A percentile compares a stretch with the other conserved stretches of the same genome.
Conservation (phyloP, 2,329 filamentous ascomycete species). For the Cercospora zeae-maydis region DNA sequence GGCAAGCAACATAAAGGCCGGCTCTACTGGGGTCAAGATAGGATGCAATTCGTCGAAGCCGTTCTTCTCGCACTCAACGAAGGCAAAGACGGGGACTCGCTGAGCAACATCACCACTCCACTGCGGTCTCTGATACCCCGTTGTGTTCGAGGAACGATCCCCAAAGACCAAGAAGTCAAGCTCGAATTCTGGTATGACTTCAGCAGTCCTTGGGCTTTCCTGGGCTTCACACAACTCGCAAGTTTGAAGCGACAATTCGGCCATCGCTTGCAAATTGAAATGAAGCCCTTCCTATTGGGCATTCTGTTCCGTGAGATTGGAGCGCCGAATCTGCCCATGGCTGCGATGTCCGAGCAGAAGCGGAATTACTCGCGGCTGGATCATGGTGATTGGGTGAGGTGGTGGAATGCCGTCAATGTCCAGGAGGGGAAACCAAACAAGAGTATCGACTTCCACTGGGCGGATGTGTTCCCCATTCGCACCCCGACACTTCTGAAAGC, state of each 20-base stretch:
- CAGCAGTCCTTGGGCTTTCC: constrained; percentile 24
- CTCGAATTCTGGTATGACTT: constrained; percentile 29
- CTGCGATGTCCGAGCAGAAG: constrained; percentile 24
- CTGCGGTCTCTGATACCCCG: constrained; percentile 15
- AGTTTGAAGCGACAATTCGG: constrained; percentile 22
- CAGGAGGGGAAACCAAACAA: constrained; percentile 22
- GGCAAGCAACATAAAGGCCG: constrained; percentile 15
- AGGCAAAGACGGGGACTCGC: constrained; percentile 10
- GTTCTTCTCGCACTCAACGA: constrained; percentile 18
- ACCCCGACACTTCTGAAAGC: constrained; percentile 23
- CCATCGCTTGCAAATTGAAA: constrained; percentile 17
- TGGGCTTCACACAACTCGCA: constrained; percentile 25
- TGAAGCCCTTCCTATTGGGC: constrained; percentile 27
- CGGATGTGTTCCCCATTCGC: constrained; percentile 25
- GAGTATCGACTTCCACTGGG: constrained; percentile 25
- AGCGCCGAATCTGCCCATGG: constrained; percentile 22
- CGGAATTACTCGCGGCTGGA: constrained; percentile 21
- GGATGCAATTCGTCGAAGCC: constrained; percentile 27
- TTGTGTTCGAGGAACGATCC: constrained; percentile 4
- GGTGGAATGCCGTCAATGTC: constrained; percentile 26
- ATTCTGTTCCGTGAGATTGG: constrained; percentile 29
- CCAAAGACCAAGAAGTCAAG: constrained; percentile 18
- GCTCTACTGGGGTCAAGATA: constrained; percentile 28
- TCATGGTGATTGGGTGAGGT: constrained; percentile 25
- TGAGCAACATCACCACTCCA: constrained; percentile 11